Percentiles rank a stretch among this genome's conserved stretches.
These are phyloP conservation scores for Umbellularia californica DNA, from an alignment of 164 flowering plant genomes.

Conservation along the genomic window DNA sequence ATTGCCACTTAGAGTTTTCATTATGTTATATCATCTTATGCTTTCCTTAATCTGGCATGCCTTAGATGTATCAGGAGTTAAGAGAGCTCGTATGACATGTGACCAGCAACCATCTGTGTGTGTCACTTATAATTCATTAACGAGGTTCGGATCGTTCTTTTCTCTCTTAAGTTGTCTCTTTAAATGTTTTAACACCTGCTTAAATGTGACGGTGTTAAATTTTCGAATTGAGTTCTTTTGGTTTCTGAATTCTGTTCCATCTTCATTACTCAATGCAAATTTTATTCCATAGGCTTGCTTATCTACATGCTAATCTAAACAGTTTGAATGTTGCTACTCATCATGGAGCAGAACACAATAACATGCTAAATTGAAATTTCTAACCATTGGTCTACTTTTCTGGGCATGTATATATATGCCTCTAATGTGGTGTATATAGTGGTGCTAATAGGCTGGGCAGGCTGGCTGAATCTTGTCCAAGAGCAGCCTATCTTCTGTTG, in stretches of 20 bases:
- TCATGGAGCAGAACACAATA: not conserved
- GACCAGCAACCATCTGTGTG: slow-evolving; percentile 68
- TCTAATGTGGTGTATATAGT: too few relatives aligned
- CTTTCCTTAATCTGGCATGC: slow-evolving; percentile 36
- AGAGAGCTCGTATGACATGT: slow-evolving; percentile 53
- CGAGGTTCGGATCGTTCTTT: slow-evolving; percentile 48
- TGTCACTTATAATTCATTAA: slow-evolving; percentile 52
- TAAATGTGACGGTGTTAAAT: not conserved
- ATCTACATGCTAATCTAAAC: not conserved
- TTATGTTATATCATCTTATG: slow-evolving; percentile 5
- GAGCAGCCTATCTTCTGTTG: too few relatives aligned
- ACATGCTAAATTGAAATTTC: not conserved
- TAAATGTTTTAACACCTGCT: not conserved
- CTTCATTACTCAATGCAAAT: too few relatives aligned
- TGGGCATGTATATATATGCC: too few relatives aligned
- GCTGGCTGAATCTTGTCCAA: too few relatives aligned
- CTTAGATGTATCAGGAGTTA: slow-evolving; percentile 57
- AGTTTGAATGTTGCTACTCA: not conserved
- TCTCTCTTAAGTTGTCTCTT: not conserved
- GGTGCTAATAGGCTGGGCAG: too few relatives aligned
- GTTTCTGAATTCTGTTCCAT: not conserved
- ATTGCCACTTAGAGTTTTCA: not conserved
- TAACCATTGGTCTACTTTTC: not conserved
- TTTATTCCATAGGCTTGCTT: not conserved
- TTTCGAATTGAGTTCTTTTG: too few relatives aligned